Evolutionary conservation across 305 asterid species (phyloP), one percentile per base, ranked within the genome.

Genomic region (Rubia peregrina): DNA sequence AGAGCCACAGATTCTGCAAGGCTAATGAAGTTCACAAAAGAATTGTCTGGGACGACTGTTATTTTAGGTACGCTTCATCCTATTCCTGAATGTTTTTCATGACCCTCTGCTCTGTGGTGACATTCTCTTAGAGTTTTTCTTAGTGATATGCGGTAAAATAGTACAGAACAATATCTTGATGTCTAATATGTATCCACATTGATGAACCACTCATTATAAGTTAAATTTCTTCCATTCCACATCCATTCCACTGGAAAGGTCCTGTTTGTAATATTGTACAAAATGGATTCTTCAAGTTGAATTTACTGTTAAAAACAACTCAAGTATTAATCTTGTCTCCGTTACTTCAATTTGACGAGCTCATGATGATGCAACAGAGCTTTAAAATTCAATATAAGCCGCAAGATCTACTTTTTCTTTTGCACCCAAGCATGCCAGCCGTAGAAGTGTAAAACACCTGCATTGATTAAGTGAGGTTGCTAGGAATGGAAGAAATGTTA

Each of bases 1-100:
- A 85, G 96, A 82, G 91, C 97, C 75, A 90, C 97, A 36, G 98
- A 92, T 73, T 91, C 97, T 67, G 98, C 97, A 24, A 87, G 97
- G 87, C 82, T 91, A 48, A 88, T 80, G 86, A 95, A 95, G 80
- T 95, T 95, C 81, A 86, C 95, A 40, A 95, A 88, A 84, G 97
- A 87, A 75, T 81, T 95, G 68, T 87, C 95, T 43, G 90, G 81
- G 59, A 55, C 95, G 7, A 83, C 95, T 59, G 91, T 90, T 75
- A 76, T 80, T 74, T 80, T 95, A 87, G 98, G 97, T 91, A 83
- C 44, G 56, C 11, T 14, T 69, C 16, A 22, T 19, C 63, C 71
- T 67, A 38, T 19, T 38, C 61, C 38, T 41, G 21, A 65, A 65
- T 44, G n/a, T 48, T 4, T 57, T 49, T 17, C 26, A 17, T 55